Percentiles rank a stretch among this genome's conserved stretches.
These are phyloP conservation scores for Bruguiera gymnorhiza DNA, from an alignment of 345 rosid species.

Conservation along the genomic window DNA sequence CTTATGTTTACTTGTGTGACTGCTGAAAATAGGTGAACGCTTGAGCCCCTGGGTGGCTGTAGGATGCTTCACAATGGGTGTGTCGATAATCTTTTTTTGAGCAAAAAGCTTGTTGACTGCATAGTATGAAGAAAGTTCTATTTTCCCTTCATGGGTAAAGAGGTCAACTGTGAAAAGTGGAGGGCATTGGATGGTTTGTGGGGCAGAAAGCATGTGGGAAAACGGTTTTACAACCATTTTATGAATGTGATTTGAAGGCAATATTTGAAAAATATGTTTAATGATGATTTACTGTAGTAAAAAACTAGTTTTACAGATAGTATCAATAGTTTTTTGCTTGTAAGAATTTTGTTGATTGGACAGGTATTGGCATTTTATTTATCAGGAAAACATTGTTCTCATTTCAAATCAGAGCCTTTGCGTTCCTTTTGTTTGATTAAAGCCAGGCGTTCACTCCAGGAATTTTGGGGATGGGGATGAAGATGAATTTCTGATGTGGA, in stretches of 20 bases:
- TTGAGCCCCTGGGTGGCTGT: slow-evolving; percentile 91
- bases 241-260: background rate
- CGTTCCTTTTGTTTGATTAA: background rate
- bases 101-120: slow-evolving; percentile 10
- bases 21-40: slow-evolving; percentile 69
- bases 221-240: slow-evolving; percentile 11
- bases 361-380: background rate
- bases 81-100: slow-evolving; percentile 83
- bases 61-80: slow-evolving; percentile 90
- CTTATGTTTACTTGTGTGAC: slow-evolving; percentile 8
- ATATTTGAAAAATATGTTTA: background rate
- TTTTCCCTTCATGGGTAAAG: slow-evolving; percentile 16
- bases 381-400: no score
- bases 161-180: slow-evolving; percentile 5
- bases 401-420: background rate
- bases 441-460: background rate
- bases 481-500: background rate
- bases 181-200: slow-evolving; percentile 10
- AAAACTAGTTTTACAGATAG: background rate
- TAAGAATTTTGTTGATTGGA: background rate
- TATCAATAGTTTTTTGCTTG: background rate
- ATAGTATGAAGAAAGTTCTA: slow-evolving; percentile 21
- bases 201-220: slow-evolving; percentile 10
- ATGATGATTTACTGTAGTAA: background rate
- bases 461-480: background rate